phyloP scores from a whole-genome alignment of 2,329 filamentous ascomycete species.

The Aspergillus candidus region DNA sequence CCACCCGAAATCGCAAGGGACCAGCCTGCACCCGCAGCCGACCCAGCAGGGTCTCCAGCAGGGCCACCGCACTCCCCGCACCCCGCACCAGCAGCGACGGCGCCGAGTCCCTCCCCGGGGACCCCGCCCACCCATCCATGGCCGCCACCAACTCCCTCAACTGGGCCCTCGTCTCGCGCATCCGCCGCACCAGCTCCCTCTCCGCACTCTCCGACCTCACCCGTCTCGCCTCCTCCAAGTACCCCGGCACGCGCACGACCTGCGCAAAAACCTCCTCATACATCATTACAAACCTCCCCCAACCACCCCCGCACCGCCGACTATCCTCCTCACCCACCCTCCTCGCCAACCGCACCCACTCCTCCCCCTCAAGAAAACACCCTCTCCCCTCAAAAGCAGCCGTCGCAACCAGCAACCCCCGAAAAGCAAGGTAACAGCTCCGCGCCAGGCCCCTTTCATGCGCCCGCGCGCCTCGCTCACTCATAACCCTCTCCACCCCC shows the following conservation, averaged over 20 bases:
- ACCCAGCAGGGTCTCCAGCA: conserved; percentile 14
- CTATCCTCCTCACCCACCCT: conserved; percentile 20
- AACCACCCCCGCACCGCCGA: conserved; percentile 16
- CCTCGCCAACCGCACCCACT: conserved; percentile 27
- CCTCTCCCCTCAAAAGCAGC: conserved; percentile 27
- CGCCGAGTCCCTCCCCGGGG: not conserved
- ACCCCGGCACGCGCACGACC: conserved; percentile 21
- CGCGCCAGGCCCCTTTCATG: conserved; percentile 27
- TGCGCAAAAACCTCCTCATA: conserved; percentile 21
- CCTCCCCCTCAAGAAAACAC: conserved; percentile 31
- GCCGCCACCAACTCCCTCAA: not conserved
- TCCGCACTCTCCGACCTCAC: not conserved
- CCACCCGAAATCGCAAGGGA: conserved; percentile 20
- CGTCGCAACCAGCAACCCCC: conserved; percentile 33
- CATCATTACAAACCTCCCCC: conserved; percentile 16
- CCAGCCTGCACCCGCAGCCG: conserved; percentile 12
- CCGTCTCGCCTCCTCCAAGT: conserved; percentile 16
- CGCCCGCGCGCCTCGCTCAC: conserved; percentile 25
- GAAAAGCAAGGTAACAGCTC: conserved; percentile 33
- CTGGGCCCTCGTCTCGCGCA: not conserved
- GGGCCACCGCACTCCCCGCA: conserved; percentile 17
- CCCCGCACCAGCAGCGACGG: conserved; percentile 22
- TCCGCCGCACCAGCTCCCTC: not conserved
- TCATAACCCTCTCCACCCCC: conserved; percentile 31
- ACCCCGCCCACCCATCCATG: not conserved